Conservation (phyloP, 2,329 filamentous ascomycete species). For the Nannizziopsis arthrosporioides region DNA sequence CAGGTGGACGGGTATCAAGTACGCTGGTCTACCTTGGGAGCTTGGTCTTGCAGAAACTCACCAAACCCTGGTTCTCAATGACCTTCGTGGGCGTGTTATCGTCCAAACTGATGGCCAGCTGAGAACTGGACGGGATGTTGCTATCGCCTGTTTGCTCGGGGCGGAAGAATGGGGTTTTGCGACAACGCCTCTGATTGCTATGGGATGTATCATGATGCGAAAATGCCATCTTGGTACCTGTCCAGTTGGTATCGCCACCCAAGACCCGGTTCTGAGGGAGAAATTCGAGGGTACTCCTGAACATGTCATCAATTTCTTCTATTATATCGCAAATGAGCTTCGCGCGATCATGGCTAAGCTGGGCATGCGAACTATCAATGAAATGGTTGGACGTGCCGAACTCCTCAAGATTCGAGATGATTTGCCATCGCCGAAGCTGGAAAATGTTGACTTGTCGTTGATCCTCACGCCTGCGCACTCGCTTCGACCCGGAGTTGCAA, state of each 20-base stretch:
- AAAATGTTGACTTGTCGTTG: conserved; percentile 84
- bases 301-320: conserved; percentile 98
- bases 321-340: conserved; percentile 91
- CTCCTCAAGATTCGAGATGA: conserved; percentile 78
- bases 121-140: conserved; percentile 82
- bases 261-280: conserved; percentile 85
- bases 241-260: conserved; percentile 88
- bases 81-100: conserved; percentile 86
- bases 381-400: conserved; percentile 93
- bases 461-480: conserved; percentile 94
- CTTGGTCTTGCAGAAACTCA: conserved; percentile 93
- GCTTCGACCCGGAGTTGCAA: conserved; percentile 83
- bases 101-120: conserved; percentile 95
- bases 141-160: conserved; percentile 85
- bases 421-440: conserved; percentile 73
- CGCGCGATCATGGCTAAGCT: conserved; percentile 94
- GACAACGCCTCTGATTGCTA: conserved; percentile 84
- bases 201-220: conserved; percentile 94
- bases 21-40: conserved; percentile 93
- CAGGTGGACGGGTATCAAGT: conserved; percentile 97
- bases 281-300: conserved; percentile 91
- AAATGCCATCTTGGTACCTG: conserved; percentile 67
- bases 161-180: conserved; percentile 98
- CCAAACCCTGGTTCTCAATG: conserved; percentile 89
- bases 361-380: conserved; percentile 88